Conservation (phyloP, 345 rosid species). For the Odontarrhena argentea region DNA sequence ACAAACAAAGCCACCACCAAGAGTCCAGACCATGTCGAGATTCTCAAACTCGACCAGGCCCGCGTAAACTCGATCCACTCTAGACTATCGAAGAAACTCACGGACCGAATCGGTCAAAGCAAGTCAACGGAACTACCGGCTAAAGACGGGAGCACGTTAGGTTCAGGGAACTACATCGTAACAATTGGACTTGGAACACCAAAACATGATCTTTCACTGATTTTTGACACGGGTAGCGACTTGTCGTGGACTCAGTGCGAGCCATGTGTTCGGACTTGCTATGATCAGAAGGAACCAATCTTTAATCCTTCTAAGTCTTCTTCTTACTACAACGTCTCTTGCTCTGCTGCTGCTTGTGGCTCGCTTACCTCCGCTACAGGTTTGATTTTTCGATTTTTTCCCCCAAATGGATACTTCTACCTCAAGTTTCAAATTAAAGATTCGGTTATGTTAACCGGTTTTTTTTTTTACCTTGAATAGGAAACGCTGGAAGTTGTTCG, state of each 20-base stretch:
- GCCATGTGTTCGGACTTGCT: conserved; percentile 56
- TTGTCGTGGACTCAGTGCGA: conserved; percentile 70
- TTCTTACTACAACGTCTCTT: conserved; percentile 63
- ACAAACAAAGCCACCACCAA: conserved; percentile 28
- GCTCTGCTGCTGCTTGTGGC: conserved; percentile 50
- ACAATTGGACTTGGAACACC: conserved; percentile 68
- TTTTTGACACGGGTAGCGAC: conserved; percentile 75
- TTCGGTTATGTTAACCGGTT: conserved; percentile 27
- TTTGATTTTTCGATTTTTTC: conserved; percentile 9
- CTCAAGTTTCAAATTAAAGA: background rate
- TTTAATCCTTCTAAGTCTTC: conserved; percentile 56
- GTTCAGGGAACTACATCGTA: conserved; percentile 57
- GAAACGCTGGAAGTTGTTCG: conserved; percentile 51
- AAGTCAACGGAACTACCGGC: conserved; percentile 52
- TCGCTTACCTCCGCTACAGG: conserved; percentile 61
- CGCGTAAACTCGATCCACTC: conserved; percentile 67
- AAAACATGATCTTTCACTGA: conserved; percentile 47
- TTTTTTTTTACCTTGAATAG: conserved; percentile 32
- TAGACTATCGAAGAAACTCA: conserved; percentile 38
- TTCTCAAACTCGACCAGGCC: conserved; percentile 62
- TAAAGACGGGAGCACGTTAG: conserved; percentile 56
- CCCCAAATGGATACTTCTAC: background rate
- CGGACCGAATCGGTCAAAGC: conserved; percentile 23
- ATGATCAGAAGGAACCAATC: conserved; percentile 53
- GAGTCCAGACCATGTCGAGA: conserved; percentile 42